These are phyloP conservation scores for Penicillium fuscoglaucum DNA, from an alignment of 2,329 filamentous ascomycete genomes.

Conservation along the genomic window DNA sequence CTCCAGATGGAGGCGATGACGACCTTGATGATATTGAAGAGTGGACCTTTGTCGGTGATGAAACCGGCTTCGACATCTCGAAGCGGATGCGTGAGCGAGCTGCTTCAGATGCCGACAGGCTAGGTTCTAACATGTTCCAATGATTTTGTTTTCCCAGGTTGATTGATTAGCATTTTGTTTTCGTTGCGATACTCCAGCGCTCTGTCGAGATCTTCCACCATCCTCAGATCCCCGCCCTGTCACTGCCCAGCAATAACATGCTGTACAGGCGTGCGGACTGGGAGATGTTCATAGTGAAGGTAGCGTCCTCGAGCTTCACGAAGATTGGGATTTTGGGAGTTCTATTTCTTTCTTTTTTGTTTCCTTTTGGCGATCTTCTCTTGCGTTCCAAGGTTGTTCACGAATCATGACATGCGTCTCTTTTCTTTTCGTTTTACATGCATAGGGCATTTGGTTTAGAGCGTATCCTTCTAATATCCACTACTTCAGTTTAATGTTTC, in stretches of 20 bases:
- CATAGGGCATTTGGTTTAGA: neutral
- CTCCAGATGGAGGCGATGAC: conserved; percentile 45
- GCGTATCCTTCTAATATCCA: conserved; percentile 7
- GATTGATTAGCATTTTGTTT: neutral
- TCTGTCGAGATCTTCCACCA: neutral
- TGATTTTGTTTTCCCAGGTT: neutral
- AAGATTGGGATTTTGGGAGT: neutral
- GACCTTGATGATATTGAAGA: conserved; percentile 70
- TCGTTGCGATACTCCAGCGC: neutral
- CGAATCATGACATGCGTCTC: conserved; percentile 11
- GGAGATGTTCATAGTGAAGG: neutral
- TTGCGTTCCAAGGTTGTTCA: neutral
- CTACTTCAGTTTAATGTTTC: neutral
- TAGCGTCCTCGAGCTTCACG: neutral
- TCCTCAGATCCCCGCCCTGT: neutral
- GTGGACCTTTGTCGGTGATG: conserved; percentile 84
- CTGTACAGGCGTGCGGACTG: neutral
- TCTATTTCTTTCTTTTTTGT: neutral
- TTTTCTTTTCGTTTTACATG: conserved; percentile 3
- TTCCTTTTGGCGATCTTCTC: neutral
- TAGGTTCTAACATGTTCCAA: conserved; percentile 19
- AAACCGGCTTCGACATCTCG: conserved; percentile 49
- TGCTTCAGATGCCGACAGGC: conserved; percentile 27
- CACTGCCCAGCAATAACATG: neutral
- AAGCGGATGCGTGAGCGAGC: conserved; percentile 36